Base-by-base conservation (phyloP, 1,139 yeast species). In the Candida buenavistaensis region DNA sequence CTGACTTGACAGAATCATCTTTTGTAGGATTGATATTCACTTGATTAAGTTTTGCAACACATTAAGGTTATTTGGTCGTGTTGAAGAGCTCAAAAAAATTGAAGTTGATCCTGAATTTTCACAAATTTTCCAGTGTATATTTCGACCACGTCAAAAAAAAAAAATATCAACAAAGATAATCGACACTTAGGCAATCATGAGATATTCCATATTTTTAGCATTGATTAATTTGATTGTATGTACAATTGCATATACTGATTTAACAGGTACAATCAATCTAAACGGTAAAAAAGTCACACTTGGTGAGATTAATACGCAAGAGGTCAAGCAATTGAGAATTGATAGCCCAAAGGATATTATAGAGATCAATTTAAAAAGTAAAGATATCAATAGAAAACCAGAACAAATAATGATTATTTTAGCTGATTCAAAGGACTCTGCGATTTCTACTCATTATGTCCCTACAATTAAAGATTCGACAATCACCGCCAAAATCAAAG, bases 291-390 rank as follows among this genome's bases (percentile, higher is more conserved):
- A 45, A 10, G 50, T 63, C 26, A 49, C 54, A 23, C 53, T 58
- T 39, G 74, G 72, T 3, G 72, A 66, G 44, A 41, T 65, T 30
- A 54, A 56, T 37, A 65, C 72, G 11, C 62, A 53, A 36, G 67
- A 62, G 43, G 51, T 65, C 37, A 62, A 57, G 40, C 60, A 47
- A 37, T 50, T 68, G 32, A 28, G 54, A 3, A 38, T 69, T 31
- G 64, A 61, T 16, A 43, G 60, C 3, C 54, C 62, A 20, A 63
- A 58, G 42, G 74, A 68, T 39, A 52, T 48, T 33, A 41, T 69
- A 28, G 54, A 55, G 23, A 51, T 69, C 32, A 47, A 51, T 16
- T 51, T 68, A 33, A 48, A 49, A 10, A 24, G 33, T 26, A 33
- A 37, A 21, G 59, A 54, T 12, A 24, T 32, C n/a, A 35, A 36